Base-by-base conservation (phyloP, 306 rosid genomes). In the Vigna radiata region DNA sequence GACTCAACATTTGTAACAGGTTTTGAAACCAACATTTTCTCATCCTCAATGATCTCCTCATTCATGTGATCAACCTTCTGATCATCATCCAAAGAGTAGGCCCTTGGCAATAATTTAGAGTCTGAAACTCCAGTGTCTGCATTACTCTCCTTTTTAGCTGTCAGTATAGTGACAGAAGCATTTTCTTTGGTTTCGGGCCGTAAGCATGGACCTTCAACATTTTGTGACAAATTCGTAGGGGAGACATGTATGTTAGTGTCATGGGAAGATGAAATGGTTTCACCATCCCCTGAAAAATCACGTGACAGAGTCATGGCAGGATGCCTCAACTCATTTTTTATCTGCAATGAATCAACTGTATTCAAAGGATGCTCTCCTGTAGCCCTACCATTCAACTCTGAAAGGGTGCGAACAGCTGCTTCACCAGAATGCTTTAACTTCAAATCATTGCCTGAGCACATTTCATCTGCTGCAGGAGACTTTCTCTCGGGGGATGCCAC, bases 401-500 rank as follows among this genome's bases (percentile, higher is more conserved):
- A 62, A 37, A n/a, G 77, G 29, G 81, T n/a, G 54, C 46, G n/a
- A 68, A n/a, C 39, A 77, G 59, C 85, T 21, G 60, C 77, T 69
- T 73, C 89, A 37, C 33, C 27, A 31, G 81, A 56, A 79, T 85
- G 78, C 79, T 80, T 88, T 63, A 69, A 76, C 81, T 81, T 85
- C 72, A 29, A 55, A 71, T 88, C 91, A 70, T 79, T 86, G 79
- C 79, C 85, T 3, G 84, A 70, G 61, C 81, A 44, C 11, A 83
- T 72, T 43, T 82, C 84, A 77, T 84, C 93, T 36, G 73, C 88
- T 10, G 80, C 70, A 41, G 87, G 79, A 67, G 83, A 73, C 75
- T 79, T 83, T 79, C 88, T 86, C 67, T 73, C 90, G 1, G 91
- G 93, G 58, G 95, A 87, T 70, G 64, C 85, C 12, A 68, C 19